phyloP scores from a whole-genome alignment of 495 filamentous ascomycete genomes.

The Baudoinia panamericana region DNA sequence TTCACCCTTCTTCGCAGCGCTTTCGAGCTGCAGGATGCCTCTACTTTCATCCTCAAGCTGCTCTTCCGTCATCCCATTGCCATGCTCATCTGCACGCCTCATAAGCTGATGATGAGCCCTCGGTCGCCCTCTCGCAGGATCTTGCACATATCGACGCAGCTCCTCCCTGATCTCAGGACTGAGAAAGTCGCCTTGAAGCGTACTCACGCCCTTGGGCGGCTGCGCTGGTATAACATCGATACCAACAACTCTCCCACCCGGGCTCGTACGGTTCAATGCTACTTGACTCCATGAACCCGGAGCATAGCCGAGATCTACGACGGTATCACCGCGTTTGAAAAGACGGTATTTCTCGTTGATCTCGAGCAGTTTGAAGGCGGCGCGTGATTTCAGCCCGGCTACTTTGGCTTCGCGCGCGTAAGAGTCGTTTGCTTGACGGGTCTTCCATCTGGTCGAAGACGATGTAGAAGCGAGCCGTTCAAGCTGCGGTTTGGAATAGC shows the following conservation, averaged over 20 bases:
- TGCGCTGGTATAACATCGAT: conserved; percentile 88
- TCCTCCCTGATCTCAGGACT: conserved; percentile 53
- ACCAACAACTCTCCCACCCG: conserved; percentile 67
- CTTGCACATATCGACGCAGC: conserved; percentile 59
- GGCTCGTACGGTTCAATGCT: conserved; percentile 62
- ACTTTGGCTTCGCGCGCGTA: conserved; percentile 60
- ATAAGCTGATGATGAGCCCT: conserved; percentile 22
- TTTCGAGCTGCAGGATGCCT: conserved; percentile 19
- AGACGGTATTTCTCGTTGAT: conserved; percentile 70
- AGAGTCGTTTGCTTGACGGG: conserved; percentile 56
- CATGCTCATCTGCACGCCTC: conserved; percentile 21
- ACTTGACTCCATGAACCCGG: conserved; percentile 95
- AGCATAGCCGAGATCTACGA: conserved; percentile 90
- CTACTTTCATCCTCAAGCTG: conserved; percentile 25
- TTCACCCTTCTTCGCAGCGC: conserved; percentile 13
- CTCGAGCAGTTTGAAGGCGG: conserved; percentile 84
- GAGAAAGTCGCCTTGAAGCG: conserved; percentile 89
- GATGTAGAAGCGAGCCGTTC: conserved; percentile 30
- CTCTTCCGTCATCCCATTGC: conserved; percentile 22
- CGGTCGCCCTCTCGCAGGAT: conserved; percentile 46
- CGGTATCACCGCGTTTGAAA: conserved; percentile 66
- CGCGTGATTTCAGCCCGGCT: conserved; percentile 69
- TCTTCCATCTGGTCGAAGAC: conserved; percentile 70
- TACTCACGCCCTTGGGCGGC: conserved; percentile 76
- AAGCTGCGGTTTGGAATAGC: too few relatives aligned